Base-by-base conservation (phyloP, 257 asterid genomes). In the Hygrophila difformis region DNA sequence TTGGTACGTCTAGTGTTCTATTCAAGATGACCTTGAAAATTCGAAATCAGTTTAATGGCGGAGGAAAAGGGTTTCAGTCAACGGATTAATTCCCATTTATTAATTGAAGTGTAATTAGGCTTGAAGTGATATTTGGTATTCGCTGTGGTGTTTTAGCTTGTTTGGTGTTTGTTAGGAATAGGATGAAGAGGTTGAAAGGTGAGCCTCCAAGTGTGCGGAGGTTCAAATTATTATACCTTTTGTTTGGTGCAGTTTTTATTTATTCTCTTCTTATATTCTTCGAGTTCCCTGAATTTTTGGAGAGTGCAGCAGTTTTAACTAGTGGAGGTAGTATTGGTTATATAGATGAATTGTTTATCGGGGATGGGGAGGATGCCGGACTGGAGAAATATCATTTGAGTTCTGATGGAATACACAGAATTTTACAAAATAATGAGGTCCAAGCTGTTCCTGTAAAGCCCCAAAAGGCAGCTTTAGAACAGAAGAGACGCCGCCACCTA, bases 261-360 rank as follows among this genome's bases (percentile, higher is more conserved):
- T 87, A 87, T 64, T 67, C 84, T 79, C 46, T 68, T 42, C 53
- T 47, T n/a, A 24, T 24, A 2, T 24, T 24, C 29, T 24, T 24
- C 29, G 7, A 24, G 29, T 83, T 1, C 60, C 86, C 82, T 3
- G 73, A 72, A 18, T 68, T 76, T 59, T 70, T 77, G 19, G 53
- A 47, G 93, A 89, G 73, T 73, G 94, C 16, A 82, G 98, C 40
- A 85, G 82, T 89, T 61, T 74, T 79, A 18, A 51, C 55, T 72
- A 68, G 51, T 43, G 92, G 77, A 52, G 87, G 67, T 47, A 57
- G 55, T 26, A 47, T 55, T 36, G 65, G 45, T 17, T 53, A 66
- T 51, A 36, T 69, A 56, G 73, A 65, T 35, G 82, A 64, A 16
- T 71, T 71, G 21, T 60, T 61, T 13, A 8, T 54, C 31, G 63